A percentile compares a stretch with the other conserved stretches of the same genome.
Evolutionary conservation across 2,329 filamentous ascomycete genomes (phyloP).

Genomic region (Colletotrichum spaethianum): DNA sequence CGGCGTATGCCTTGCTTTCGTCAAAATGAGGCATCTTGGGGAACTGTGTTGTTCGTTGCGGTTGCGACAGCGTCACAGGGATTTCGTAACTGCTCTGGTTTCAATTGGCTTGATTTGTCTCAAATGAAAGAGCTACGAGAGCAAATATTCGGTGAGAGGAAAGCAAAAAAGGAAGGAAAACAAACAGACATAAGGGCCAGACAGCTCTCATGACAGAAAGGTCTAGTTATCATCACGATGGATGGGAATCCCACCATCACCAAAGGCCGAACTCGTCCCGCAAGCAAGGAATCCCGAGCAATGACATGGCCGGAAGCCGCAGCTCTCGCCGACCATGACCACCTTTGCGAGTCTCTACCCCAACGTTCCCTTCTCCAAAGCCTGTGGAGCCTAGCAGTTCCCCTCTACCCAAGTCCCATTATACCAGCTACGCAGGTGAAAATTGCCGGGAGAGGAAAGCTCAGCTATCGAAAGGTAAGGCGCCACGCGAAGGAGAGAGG

Average conservation of each 20-base stretch:
- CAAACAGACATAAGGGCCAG: too few species aligned
- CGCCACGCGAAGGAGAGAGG: background rate
- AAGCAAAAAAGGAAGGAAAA: background rate
- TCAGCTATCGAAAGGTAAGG: background rate
- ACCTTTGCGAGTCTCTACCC: background rate
- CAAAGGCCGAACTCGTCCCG: conserved; percentile 40
- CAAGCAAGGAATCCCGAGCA: conserved; percentile 15
- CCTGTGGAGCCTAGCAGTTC: background rate
- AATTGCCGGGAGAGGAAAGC: conserved; percentile 1
- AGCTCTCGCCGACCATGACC: conserved; percentile 32
- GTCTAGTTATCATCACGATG: conserved; percentile 28
- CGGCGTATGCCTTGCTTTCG: conserved; percentile 56
- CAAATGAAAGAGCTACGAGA: background rate
- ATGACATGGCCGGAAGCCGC: conserved; percentile 28
- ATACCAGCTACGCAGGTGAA: too few species aligned
- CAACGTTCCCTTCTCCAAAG: background rate
- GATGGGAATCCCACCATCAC: conserved; percentile 13
- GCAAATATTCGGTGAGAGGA: background rate
- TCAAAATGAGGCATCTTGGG: conserved; percentile 49
- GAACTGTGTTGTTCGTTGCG: too few species aligned
- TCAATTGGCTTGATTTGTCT: background rate
- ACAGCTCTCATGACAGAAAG: background rate
- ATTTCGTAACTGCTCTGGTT: background rate
- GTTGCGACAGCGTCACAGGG: background rate
- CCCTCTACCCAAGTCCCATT: background rate